Evolutionary conservation across 495 filamentous ascomycete genomes (phyloP).

Genomic region (Oidiodendron maius): DNA sequence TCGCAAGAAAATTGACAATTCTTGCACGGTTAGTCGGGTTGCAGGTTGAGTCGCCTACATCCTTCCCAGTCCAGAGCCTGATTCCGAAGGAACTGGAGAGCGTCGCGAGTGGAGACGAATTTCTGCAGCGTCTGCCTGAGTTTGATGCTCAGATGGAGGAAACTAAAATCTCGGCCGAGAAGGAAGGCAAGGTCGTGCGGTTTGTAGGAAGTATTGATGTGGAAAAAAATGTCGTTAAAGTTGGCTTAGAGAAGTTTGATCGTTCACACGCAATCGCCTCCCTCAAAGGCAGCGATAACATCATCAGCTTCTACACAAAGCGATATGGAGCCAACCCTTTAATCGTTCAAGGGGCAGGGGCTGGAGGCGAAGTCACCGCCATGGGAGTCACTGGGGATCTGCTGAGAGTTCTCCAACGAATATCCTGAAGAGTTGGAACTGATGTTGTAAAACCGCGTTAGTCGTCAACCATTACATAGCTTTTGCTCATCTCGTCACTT

Average conservation of each 20-base stretch:
- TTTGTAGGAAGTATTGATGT: conserved; percentile 94
- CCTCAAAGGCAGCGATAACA: conserved; percentile 94
- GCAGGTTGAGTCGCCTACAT: conserved; percentile 65
- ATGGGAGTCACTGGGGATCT: conserved; percentile 92
- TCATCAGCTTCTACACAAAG: conserved; percentile 96
- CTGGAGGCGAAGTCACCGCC: conserved; percentile 90
- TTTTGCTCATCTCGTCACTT: conserved; percentile 5
- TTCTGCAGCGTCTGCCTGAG: conserved; percentile 66
- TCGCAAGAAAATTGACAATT: conserved; percentile 94
- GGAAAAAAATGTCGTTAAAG: conserved; percentile 65
- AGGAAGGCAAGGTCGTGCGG: conserved; percentile 83
- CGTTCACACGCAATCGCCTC: conserved; percentile 81
- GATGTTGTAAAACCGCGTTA: too few relatives aligned
- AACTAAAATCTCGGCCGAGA: conserved; percentile 69
- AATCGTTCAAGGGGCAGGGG: conserved; percentile 91
- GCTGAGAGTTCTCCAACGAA: conserved; percentile 63
- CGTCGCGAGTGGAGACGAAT: conserved; percentile 69
- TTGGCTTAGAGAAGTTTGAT: conserved; percentile 83
- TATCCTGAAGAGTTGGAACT: conserved; percentile 9
- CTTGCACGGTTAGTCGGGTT: conserved; percentile 79
- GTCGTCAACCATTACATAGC: conserved; percentile 9
- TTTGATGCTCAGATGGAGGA: conserved; percentile 83
- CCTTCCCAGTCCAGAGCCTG: conserved; percentile 86
- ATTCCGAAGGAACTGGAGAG: conserved; percentile 79
- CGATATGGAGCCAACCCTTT: conserved; percentile 84